These are phyloP conservation scores for Microstroma glucosiphilum DNA, from an alignment of 1,284 basidiomycete genomes.

Conservation along the genomic window DNA sequence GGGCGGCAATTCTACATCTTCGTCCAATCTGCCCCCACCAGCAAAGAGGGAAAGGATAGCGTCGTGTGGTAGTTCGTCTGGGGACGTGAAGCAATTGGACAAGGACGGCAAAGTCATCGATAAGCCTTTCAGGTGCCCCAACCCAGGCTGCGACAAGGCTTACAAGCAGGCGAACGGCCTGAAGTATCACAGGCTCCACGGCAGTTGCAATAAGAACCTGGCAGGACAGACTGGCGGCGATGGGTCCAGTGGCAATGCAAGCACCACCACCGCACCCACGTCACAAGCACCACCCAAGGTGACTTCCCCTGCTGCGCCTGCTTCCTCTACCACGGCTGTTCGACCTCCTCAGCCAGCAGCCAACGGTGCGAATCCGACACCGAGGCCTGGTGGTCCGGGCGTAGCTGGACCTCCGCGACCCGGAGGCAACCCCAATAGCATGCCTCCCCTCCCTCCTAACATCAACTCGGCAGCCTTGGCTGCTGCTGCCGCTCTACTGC, in stretches of 20 bases:
- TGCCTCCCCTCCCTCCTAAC: slow-evolving; percentile 2
- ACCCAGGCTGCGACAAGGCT: slow-evolving; percentile 92
- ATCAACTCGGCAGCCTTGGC: slow-evolving; percentile 4
- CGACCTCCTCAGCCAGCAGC: background rate
- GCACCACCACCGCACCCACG: background rate
- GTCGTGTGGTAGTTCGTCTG: slow-evolving; percentile 10
- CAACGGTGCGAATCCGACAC: background rate
- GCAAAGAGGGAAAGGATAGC: slow-evolving; percentile 41
- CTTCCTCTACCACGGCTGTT: background rate
- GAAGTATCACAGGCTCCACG: slow-evolving; percentile 93
- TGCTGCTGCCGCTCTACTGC: slow-evolving; percentile 2
- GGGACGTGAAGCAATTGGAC: slow-evolving; percentile 6
- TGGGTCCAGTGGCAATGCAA: background rate
- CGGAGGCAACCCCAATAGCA: background rate
- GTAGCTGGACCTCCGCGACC: background rate
- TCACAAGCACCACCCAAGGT: background rate
- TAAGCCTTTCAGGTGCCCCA: slow-evolving; percentile 94
- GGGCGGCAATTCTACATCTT: no score
- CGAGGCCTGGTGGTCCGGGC: background rate
- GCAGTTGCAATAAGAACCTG: slow-evolving; percentile 62
- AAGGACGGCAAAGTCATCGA: slow-evolving; percentile 34
- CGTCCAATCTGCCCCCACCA: slow-evolving; percentile 20
- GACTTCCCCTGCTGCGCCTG: background rate
- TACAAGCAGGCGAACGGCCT: slow-evolving; percentile 96
- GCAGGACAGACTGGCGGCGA: slow-evolving; percentile 9